Percentiles rank a stretch among this genome's conserved stretches.
Evolutionary conservation across 2,329 filamentous ascomycete genomes (phyloP).

Genomic region (Chaetomium sp.): DNA sequence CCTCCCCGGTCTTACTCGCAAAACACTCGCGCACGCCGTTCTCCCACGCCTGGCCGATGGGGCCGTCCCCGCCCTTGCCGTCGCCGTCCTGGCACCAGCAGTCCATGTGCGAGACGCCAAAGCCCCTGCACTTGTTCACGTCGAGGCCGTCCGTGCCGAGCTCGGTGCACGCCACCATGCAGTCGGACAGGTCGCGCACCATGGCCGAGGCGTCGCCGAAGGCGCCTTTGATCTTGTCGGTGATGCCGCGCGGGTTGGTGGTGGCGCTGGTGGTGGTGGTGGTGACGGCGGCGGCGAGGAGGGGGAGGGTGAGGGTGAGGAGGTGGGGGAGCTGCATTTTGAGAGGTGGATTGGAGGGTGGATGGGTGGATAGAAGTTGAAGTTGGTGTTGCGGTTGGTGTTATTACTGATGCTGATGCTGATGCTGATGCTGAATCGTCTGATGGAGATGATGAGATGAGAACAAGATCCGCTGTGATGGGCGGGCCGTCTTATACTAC

Average conservation of each 20-base stretch:
- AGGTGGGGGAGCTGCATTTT: background rate
- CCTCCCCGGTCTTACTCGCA: background rate
- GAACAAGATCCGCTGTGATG: background rate
- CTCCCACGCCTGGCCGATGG: background rate
- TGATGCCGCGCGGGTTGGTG: slow-evolving; percentile 1
- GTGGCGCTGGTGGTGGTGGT: background rate
- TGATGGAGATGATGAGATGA: background rate
- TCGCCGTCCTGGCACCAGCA: background rate
- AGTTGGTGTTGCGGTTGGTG: background rate
- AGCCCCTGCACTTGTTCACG: background rate
- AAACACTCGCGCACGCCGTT: background rate
- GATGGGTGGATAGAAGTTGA: background rate
- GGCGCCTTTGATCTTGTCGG: background rate
- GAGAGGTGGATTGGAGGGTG: background rate
- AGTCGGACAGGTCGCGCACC: background rate
- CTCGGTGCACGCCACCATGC: background rate
- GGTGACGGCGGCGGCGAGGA: background rate
- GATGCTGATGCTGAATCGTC: background rate
- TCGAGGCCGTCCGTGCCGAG: background rate
- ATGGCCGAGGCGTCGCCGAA: background rate
- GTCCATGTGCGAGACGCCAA: background rate
- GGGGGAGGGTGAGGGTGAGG: background rate
- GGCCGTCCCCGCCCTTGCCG: background rate
- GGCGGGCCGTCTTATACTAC: background rate
- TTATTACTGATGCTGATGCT: background rate